Base-by-base conservation (phyloP, 805 yeast genomes). In the Phaffomyces antillensis region DNA sequence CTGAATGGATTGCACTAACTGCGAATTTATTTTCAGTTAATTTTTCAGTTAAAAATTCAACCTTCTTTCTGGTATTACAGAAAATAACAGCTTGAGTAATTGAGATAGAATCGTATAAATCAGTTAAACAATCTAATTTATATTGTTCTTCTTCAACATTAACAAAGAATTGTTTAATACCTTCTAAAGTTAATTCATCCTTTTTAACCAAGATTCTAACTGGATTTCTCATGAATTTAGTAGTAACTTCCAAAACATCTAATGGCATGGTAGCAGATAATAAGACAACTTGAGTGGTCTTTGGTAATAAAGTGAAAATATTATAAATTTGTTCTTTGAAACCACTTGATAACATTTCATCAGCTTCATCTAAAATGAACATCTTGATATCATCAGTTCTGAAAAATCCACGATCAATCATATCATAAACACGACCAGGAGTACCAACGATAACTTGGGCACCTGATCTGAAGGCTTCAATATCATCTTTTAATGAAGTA, bases 341-440 rank as follows among this genome's bases (percentile, higher is more conserved):
- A 48, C 99, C 99, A 50, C 86, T 76, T 40, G 87, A 79, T 65
- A 91, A 77, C 81, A 91, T 77, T 76, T 93, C 98, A 76, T 91
- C 99, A 61, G 98, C 98, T 75, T 91, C 99, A 73, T 91, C 99
- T 62, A 93, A 76, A 64, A 91, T 82, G 71, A 93, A 79, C 95
- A 93, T 88, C 75, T 89, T 88, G 61, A 93, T 76, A 67, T 82
- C 76, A 59, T 86, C 79, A 52, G 96, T 83, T 64, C 73, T 81
- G 68, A 93, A 81, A 70, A 73, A 75, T 61, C 96, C 77, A 66
- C 97, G 81, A 70, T 86, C 86, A 64, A 93, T 90, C 91, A 93
- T 88, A 68, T 93, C 98, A 61, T 74, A 79, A 53, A 93, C 97
- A 73, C 99, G 82, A 63, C 99, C 99, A 58, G 99, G 99, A 48